Conservation (phyloP, 306 rosid genomes). For the peach (Prunus persica) region DNA sequence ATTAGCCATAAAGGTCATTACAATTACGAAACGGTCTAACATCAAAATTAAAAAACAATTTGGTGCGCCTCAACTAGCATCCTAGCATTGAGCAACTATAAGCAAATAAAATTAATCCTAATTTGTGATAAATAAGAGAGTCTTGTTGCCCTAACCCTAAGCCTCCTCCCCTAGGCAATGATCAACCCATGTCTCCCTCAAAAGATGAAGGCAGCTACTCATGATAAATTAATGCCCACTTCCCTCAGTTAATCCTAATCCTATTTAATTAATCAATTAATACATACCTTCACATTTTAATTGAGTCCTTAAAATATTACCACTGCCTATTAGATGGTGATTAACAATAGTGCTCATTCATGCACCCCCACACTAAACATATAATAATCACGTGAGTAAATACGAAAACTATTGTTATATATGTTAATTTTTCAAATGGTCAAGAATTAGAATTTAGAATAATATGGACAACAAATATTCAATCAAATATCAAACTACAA, state of each 20-base stretch:
- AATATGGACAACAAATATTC: neutral
- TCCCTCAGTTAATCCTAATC: too few relatives aligned
- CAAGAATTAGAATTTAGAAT: neutral
- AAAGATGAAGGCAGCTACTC: neutral
- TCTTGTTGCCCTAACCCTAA: neutral
- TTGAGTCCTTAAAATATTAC: too few relatives aligned
- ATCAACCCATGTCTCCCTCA: too few relatives aligned
- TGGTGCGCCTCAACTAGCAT: neutral
- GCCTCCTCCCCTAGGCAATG: too few relatives aligned
- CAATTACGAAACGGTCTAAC: rapidly evolving
- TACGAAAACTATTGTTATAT: too few relatives aligned
- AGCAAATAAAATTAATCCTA: neutral
- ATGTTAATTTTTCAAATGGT: neutral
- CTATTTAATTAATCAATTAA: neutral
- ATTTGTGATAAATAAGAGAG: too few relatives aligned
- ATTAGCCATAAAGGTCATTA: too few relatives aligned
- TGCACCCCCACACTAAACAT: neutral
- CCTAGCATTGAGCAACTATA: neutral
- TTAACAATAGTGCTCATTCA: neutral
- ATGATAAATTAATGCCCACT: neutral
- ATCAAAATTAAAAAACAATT: too few relatives aligned
- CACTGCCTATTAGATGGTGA: too few relatives aligned
- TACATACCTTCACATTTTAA: too few relatives aligned
- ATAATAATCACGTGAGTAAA: neutral
- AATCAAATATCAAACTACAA: neutral